A percentile compares a stretch with the other conserved stretches of the same genome.
phyloP scores from a whole-genome alignment of 345 rosid genomes.

The Salix viminalis region DNA sequence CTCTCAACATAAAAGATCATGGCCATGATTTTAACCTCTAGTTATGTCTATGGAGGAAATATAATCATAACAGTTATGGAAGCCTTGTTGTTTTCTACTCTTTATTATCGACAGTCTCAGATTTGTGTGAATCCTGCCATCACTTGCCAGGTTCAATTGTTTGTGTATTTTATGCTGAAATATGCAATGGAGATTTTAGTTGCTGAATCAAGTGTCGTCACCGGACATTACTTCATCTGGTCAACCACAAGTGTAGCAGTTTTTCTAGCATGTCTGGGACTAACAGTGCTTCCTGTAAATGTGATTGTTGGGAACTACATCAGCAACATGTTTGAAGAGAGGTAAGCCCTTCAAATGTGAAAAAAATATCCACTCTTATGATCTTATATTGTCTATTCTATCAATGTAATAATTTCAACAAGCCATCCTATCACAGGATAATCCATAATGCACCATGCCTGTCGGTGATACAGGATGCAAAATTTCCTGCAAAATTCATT shows the following conservation, averaged over 20 bases:
- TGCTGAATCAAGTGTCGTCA: conserved; percentile 88
- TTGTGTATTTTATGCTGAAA: conserved; percentile 93
- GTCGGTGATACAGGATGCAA: no score
- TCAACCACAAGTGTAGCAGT: conserved; percentile 70
- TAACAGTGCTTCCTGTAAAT: conserved; percentile 89
- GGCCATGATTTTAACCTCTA: no score
- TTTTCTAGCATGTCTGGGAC: conserved; percentile 83
- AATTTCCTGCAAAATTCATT: not conserved
- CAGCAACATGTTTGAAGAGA: conserved; percentile 94
- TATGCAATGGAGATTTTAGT: conserved; percentile 86
- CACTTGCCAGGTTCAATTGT: conserved; percentile 64
- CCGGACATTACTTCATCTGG: conserved; percentile 81
- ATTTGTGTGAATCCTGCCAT: not conserved
- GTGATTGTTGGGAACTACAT: conserved; percentile 83
- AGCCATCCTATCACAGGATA: not conserved
- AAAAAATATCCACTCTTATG: not conserved
- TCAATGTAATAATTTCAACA: not conserved
- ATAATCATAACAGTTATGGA: no score
- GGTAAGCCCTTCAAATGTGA: conserved; percentile 37
- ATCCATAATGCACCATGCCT: not conserved
- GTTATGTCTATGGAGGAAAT: no score
- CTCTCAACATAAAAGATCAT: not conserved
- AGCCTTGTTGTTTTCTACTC: not conserved
- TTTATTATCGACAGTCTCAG: not conserved
- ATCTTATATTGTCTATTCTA: no score